Evolutionary conservation across 1,139 yeast genomes (phyloP).

Genomic region (Blastobotrys serpentis): DNA sequence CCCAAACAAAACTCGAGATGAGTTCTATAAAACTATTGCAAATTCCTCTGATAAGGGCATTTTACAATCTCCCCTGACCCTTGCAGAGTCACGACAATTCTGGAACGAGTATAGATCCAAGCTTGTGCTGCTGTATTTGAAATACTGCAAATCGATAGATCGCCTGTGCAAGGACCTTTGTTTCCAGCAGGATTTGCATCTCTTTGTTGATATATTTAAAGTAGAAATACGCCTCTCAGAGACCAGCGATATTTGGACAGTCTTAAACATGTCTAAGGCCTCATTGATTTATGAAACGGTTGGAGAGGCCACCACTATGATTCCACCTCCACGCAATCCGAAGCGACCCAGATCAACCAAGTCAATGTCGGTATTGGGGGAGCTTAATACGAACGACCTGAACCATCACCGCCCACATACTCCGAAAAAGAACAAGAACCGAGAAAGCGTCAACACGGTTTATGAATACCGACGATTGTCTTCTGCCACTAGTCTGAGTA

Average conservation of each 20-base stretch:
- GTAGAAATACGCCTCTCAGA: conserved; percentile 9
- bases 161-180: conserved; percentile 8
- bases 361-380: not conserved
- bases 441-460: conserved; percentile 4
- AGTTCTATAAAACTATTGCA: not conserved
- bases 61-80: conserved; percentile 12
- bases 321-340: conserved; percentile 1
- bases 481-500: not conserved
- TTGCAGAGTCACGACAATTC: conserved; percentile 13
- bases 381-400: not conserved
- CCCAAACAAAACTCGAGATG: not conserved
- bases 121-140: conserved; percentile 11
- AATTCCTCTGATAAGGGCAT: not conserved
- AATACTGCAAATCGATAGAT: conserved; percentile 11
- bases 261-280: not conserved
- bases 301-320: not conserved
- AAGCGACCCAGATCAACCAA: not conserved
- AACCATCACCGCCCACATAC: conserved; percentile 1
- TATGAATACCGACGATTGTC: not conserved
- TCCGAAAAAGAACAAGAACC: conserved; percentile 5
- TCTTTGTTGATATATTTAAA: conserved; percentile 15
- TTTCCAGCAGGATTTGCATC: conserved; percentile 13
- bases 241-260: not conserved
- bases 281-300: conserved; percentile 2
- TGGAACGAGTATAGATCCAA: conserved; percentile 2